A percentile compares a stretch with the other conserved stretches of the same genome.
phyloP scores from a whole-genome alignment of 345 rosid genomes.

The Schrenkiella parvula region DNA sequence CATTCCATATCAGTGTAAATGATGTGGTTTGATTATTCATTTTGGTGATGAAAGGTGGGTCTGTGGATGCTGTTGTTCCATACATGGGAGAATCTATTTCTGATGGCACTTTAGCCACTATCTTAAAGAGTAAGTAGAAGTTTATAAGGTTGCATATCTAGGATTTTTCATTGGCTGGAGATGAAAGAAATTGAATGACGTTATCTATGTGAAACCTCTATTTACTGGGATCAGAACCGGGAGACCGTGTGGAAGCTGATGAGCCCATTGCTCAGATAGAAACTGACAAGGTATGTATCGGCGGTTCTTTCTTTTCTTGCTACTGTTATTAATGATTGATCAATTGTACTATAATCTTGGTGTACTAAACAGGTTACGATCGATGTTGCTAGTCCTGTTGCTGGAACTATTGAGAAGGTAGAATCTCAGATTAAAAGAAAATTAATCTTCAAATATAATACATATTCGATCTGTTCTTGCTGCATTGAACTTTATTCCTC shows the following conservation, averaged over 20 bases:
- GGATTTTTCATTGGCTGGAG: neutral
- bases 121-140: conserved; percentile 60
- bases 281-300: conserved; percentile 77
- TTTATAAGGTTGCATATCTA: neutral
- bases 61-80: conserved; percentile 77
- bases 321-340: neutral
- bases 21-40: neutral
- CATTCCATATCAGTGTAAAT: neutral
- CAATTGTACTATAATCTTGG: neutral
- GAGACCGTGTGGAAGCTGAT: conserved; percentile 78
- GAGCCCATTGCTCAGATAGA: conserved; percentile 92
- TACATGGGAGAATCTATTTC: conserved; percentile 87
- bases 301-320: neutral
- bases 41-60: conserved; percentile 38
- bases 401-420: conserved; percentile 63
- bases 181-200: neutral
- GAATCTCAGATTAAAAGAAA: neutral
- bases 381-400: conserved; percentile 65
- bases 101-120: conserved; percentile 71
- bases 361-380: conserved; percentile 49
- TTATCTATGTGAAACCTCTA: conserved; percentile 12
- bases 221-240: conserved; percentile 59
- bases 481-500: neutral
- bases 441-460: neutral
- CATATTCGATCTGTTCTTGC: neutral